Base-by-base conservation (phyloP, 352 stramenopile species). In the Phytophthora pinifolia region DNA sequence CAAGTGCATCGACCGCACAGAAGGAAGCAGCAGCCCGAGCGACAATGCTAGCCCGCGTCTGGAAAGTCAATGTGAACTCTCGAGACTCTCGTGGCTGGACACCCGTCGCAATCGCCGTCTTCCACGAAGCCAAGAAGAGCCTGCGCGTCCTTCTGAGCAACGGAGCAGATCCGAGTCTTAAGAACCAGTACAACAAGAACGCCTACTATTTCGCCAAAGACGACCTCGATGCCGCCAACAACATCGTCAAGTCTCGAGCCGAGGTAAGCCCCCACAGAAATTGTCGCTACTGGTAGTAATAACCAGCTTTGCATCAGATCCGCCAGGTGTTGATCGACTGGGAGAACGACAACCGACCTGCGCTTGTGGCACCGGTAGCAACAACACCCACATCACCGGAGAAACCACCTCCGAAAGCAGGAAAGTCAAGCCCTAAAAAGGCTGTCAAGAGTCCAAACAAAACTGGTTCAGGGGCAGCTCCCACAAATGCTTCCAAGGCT, bases 131-230 rank as follows among this genome's bases (percentile, higher is more conserved):
- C 4, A 96, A 95, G 56, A 79, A 66, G 45, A 75, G 70, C 25
- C 41, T 94, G 15, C 63, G 68, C 15, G 25, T 95, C 15, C 48
- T 97, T 17, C 68, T 97, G 9, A 70, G 90, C 15, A 72, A 95
- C 37, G 86, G 86, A 14, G 85, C 69, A 0, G 81, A 96, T 41
- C 89, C 89, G 7, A 84, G 67, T 29, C 65, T 96, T 4, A 94
- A 93, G 53, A 96, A 95, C 30, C 79, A 89, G 46, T 96, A 96
- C 74, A 94, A 94, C 64, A 96, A 96, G 53, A 92, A 81, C 41
- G 85, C 86, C 0, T 96, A 88, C 37, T 88, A 96, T 55, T 82
- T 96, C 30, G 89, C 89, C 2, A 88, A 96, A 52, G 89, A 96
- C 44, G 83, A 96, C 17, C 49, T 96, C 14, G 89, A 96, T 38